phyloP scores from a whole-genome alignment of 257 asterid genomes.

The Solanum pimpinellifolium region DNA sequence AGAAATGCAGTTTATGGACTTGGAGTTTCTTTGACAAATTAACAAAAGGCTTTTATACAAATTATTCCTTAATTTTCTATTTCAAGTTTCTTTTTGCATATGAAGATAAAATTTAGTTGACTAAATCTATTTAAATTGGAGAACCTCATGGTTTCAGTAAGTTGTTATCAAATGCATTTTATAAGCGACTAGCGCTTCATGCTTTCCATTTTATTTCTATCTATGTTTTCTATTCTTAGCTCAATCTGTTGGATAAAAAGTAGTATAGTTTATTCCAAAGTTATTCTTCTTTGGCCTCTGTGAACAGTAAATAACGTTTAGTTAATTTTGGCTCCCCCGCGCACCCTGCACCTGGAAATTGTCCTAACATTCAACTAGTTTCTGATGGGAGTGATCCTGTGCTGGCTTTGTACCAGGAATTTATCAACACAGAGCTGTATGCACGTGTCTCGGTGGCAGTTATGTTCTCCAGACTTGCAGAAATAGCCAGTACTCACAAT shows the following conservation, averaged over 20 bases:
- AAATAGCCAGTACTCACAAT: conserved; percentile 27
- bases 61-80: neutral
- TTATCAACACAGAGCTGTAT: conserved; percentile 87
- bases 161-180: neutral
- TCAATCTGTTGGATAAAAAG: neutral
- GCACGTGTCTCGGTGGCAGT: conserved; percentile 97
- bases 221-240: neutral
- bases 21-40: neutral
- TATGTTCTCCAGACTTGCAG: conserved; percentile 66
- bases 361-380: neutral
- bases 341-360: neutral
- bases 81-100: neutral
- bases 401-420: conserved; percentile 43
- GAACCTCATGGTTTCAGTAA: neutral
- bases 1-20: neutral
- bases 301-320: neutral
- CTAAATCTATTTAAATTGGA: neutral
- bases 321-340: neutral
- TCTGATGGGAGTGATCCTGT: conserved; percentile 1
- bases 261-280: neutral
- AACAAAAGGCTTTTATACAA: neutral
- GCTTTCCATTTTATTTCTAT: neutral
- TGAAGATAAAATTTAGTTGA: neutral
- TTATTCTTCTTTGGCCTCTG: neutral
- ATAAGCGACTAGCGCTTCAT: neutral